phyloP scores from a whole-genome alignment of 805 yeast genomes.

The Deakozyma indianensis region DNA sequence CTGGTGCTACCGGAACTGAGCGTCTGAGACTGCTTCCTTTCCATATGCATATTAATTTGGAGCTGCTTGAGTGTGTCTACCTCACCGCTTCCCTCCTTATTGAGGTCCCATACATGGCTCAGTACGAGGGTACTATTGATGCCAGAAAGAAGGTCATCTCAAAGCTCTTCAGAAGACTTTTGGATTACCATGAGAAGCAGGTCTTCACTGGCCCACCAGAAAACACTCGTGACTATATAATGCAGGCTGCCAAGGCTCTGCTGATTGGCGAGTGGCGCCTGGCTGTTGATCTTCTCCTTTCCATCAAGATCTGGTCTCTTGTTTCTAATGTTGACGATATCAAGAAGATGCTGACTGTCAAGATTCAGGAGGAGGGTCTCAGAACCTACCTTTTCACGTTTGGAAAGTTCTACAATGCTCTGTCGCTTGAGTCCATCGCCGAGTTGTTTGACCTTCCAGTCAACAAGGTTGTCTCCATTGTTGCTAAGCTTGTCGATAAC shows the following conservation, averaged over 20 bases:
- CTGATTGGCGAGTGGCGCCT: conserved; percentile 82
- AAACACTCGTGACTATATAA: conserved; percentile 82
- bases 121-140: conserved; percentile 36
- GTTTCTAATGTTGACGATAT: conserved; percentile 54
- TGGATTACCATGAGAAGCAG: conserved; percentile 88
- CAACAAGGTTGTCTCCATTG: conserved; percentile 42
- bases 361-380: conserved; percentile 79
- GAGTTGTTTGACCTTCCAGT: conserved; percentile 49
- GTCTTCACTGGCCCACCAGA: conserved; percentile 97
- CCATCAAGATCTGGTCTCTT: conserved; percentile 78
- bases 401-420: conserved; percentile 58
- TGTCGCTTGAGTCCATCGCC: conserved; percentile 55
- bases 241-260: conserved; percentile 82
- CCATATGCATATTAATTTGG: conserved; percentile 96
- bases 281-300: conserved; percentile 54
- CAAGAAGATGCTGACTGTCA: conserved; percentile 56
- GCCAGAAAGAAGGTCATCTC: conserved; percentile 52
- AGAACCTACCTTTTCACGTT: conserved; percentile 85
- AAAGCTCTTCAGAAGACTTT: conserved; percentile 79
- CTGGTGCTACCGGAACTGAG: conserved; percentile 33
- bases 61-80: conserved; percentile 86
- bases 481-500: conserved; percentile 60
- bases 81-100: conserved; percentile 78
- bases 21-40: conserved; percentile 81
- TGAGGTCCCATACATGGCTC: conserved; percentile 85